phyloP scores from a whole-genome alignment of 768 basidiomycete species.

The Tylopilus vinaceipallidus region DNA sequence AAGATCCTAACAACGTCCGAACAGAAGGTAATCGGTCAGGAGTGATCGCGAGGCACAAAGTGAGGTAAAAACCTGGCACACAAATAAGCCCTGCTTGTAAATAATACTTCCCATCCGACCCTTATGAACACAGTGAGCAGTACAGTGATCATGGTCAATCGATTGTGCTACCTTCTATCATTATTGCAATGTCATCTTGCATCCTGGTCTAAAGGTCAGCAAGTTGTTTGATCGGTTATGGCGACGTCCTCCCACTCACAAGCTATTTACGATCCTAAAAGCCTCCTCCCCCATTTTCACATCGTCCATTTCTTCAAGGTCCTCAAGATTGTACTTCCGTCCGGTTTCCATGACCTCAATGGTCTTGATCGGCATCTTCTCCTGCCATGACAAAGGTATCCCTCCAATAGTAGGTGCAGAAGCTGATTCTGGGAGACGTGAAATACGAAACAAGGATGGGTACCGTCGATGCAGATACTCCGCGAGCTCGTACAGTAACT shows the following conservation, averaged over 20 bases:
- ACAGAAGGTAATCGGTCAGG: background rate
- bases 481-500: slow-evolving; percentile 65
- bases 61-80: slow-evolving; percentile 50
- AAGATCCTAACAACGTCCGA: slow-evolving; percentile 48
- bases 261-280: slow-evolving; percentile 56
- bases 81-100: slow-evolving; percentile 74
- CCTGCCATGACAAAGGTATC: slow-evolving; percentile 39
- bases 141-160: background rate
- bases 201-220: slow-evolving; percentile 32
- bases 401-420: slow-evolving; percentile 20
- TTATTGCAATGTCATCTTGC: slow-evolving; percentile 59
- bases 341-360: slow-evolving; percentile 53
- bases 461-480: slow-evolving; percentile 69
- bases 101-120: slow-evolving; percentile 67
- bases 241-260: slow-evolving; percentile 44
- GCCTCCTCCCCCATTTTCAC: slow-evolving; percentile 47
- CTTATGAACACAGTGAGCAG: slow-evolving; percentile 32
- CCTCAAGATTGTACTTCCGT: slow-evolving; percentile 51
- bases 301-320: slow-evolving; percentile 25
- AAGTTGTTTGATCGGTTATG: background rate
- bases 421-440: slow-evolving; percentile 32
- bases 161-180: slow-evolving; percentile 50
- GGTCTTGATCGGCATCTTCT: slow-evolving; percentile 47
- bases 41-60: background rate
- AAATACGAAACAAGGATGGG: slow-evolving; percentile 55